A percentile compares a stretch with the other conserved stretches of the same genome.
Evolutionary conservation across 129 eudicot genomes (phyloP).

Genomic region (Smallanthus sonchifolius): DNA sequence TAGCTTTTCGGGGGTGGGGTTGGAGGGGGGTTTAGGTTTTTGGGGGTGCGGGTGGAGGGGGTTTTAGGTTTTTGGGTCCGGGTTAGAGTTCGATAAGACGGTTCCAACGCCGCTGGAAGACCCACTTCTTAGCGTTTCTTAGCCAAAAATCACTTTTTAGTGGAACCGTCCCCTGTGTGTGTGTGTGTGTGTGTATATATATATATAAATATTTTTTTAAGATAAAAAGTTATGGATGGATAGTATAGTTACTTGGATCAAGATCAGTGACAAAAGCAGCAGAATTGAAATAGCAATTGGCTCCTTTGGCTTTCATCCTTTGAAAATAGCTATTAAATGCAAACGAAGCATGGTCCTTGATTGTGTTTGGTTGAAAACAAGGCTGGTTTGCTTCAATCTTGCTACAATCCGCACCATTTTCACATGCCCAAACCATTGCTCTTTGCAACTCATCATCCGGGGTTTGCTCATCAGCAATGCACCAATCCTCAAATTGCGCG

Average conservation of each 20-base stretch:
- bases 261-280: constrained; percentile 64
- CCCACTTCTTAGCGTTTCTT: too few relatives aligned
- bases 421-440: constrained; percentile 72
- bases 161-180: too few relatives aligned
- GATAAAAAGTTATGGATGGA: too few relatives aligned
- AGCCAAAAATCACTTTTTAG: too few relatives aligned
- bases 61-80: too few relatives aligned
- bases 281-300: constrained; percentile 67
- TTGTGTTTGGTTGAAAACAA: constrained; percentile 67
- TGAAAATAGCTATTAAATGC: constrained; percentile 92
- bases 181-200: too few relatives aligned
- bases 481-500: constrained; percentile 64
- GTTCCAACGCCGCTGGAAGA: too few relatives aligned
- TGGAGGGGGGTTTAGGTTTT: too few relatives aligned
- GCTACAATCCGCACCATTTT: constrained; percentile 63
- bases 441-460: constrained; percentile 51
- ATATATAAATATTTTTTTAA: too few relatives aligned
- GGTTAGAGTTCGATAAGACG: too few relatives aligned
- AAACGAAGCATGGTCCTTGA: constrained; percentile 70
- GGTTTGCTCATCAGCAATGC: constrained; percentile 73
- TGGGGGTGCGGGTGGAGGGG: too few relatives aligned
- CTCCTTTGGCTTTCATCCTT: constrained; percentile 67
- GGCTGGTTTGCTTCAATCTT: constrained; percentile 42
- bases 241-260: constrained; percentile 55
- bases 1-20: too few relatives aligned